Conservation (phyloP, 345 rosid species). For the Ailanthus altissimus region DNA sequence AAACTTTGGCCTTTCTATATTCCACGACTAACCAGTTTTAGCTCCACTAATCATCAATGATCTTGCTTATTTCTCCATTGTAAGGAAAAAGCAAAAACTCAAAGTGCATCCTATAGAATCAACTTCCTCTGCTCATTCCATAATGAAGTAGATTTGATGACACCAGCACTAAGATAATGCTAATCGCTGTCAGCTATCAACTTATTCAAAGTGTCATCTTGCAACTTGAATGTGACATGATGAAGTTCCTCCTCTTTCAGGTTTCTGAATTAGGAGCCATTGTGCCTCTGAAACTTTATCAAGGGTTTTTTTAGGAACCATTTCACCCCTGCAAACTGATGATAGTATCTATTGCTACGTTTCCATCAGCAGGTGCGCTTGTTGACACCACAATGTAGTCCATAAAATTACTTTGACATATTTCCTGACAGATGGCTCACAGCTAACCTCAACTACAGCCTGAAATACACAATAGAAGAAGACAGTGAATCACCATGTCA, state of each 20-base stretch:
- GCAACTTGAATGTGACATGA: slow-evolving; percentile 80
- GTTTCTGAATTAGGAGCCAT: slow-evolving; percentile 98
- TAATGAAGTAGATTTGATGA: slow-evolving; percentile 87
- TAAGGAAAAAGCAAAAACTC: slow-evolving; percentile 72
- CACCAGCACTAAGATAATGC: slow-evolving; percentile 77
- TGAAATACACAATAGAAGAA: slow-evolving; percentile 28
- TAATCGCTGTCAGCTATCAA: slow-evolving; percentile 60
- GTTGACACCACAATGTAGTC: slow-evolving; percentile 90
- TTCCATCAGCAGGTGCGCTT: slow-evolving; percentile 82
- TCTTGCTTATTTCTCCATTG: slow-evolving; percentile 98
- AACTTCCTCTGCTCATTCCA: slow-evolving; percentile 96
- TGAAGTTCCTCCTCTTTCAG: slow-evolving; percentile 98
- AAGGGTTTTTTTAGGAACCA: slow-evolving; percentile 96
- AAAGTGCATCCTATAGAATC: slow-evolving; percentile 79
- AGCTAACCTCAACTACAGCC: slow-evolving; percentile 98
- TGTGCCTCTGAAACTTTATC: slow-evolving; percentile 77
- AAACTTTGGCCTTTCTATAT: slow-evolving; percentile 84
- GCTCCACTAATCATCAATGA: slow-evolving; percentile 74
- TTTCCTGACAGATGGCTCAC: slow-evolving; percentile 86
- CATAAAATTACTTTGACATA: slow-evolving; percentile 72
- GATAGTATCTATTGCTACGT: slow-evolving; percentile 79
- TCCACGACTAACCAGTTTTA: slow-evolving; percentile 75
- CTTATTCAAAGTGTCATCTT: slow-evolving; percentile 49
- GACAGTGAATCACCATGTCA: slow-evolving; percentile 14
- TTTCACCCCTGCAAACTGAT: slow-evolving; percentile 83